A percentile compares a stretch with the other conserved stretches of the same genome.
Evolutionary conservation across 306 rosid genomes (phyloP).

Genomic region (Cyamopsis tetragonoloba): DNA sequence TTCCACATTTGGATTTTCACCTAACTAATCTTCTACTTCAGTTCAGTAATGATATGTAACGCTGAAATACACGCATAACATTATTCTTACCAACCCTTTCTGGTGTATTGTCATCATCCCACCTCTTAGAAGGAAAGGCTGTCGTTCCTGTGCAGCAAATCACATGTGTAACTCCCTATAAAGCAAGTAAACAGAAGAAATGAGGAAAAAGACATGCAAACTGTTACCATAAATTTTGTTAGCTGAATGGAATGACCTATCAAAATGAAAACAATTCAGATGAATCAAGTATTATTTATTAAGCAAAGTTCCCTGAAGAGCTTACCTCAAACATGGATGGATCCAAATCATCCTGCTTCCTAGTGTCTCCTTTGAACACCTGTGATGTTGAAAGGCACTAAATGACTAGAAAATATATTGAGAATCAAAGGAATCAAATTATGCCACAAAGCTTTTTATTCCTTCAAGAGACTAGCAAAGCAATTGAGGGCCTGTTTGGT

Average conservation of each 20-base stretch:
- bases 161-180: constrained; percentile 90
- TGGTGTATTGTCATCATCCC: constrained; percentile 90
- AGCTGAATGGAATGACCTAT: neutral
- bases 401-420: constrained; percentile 16
- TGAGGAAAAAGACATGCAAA: neutral
- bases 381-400: constrained; percentile 36
- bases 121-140: constrained; percentile 90
- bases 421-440: constrained; percentile 18
- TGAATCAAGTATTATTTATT: neutral
- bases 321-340: constrained; percentile 78
- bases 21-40: constrained; percentile 20
- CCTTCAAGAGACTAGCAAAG: neutral
- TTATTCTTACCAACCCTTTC: constrained; percentile 79
- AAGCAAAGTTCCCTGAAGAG: neutral
- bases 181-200: constrained; percentile 25
- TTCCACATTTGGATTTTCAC: constrained; percentile 3
- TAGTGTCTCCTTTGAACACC: constrained; percentile 80
- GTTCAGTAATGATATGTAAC: constrained; percentile 8
- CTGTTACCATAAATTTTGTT: neutral
- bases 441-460: neutral
- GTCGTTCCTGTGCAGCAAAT: constrained; percentile 97
- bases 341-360: constrained; percentile 68
- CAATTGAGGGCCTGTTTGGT: neutral
- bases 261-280: neutral
- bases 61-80: neutral